phyloP scores from a whole-genome alignment of 176 grass and related monocot genomes.

The Eragrostis nindensis region DNA sequence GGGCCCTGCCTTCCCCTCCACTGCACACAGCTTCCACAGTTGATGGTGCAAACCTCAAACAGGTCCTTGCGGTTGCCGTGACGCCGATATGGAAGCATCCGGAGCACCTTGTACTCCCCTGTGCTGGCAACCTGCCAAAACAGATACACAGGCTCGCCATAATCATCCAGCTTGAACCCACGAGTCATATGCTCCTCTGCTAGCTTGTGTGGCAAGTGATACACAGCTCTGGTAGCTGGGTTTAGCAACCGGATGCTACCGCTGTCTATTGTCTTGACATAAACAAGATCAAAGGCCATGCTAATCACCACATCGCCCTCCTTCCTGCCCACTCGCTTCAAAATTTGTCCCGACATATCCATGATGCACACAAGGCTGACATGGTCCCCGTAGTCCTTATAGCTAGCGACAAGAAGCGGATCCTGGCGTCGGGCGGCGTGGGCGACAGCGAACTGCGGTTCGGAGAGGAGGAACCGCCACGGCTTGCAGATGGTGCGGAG shows the following conservation, averaged over 20 bases:
- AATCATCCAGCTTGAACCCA: background rate
- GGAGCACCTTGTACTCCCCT: conserved; percentile 31
- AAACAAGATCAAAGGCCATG: background rate
- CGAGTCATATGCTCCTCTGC: background rate
- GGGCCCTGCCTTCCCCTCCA: conserved; percentile 1
- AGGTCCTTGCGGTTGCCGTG: background rate
- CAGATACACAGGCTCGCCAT: background rate
- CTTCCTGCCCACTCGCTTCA: background rate
- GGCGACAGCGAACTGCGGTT: no score
- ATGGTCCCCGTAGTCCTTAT: background rate
- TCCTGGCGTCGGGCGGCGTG: no score
- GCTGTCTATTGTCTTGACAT: background rate
- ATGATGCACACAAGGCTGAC: background rate
- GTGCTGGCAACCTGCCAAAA: conserved; percentile 34
- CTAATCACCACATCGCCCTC: background rate
- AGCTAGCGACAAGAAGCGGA: background rate
- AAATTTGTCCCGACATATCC: background rate
- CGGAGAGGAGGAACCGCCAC: no score
- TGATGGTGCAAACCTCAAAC: conserved; percentile 25
- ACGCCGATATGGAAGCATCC: background rate
- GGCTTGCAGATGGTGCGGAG: no score
- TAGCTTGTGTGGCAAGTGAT: background rate
- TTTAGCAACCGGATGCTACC: background rate
- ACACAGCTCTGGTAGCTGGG: background rate
- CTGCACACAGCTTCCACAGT: background rate